phyloP scores from a whole-genome alignment of 192 early-diverging fungal genomes.

The Phlyctochytrium bullatum region DNA sequence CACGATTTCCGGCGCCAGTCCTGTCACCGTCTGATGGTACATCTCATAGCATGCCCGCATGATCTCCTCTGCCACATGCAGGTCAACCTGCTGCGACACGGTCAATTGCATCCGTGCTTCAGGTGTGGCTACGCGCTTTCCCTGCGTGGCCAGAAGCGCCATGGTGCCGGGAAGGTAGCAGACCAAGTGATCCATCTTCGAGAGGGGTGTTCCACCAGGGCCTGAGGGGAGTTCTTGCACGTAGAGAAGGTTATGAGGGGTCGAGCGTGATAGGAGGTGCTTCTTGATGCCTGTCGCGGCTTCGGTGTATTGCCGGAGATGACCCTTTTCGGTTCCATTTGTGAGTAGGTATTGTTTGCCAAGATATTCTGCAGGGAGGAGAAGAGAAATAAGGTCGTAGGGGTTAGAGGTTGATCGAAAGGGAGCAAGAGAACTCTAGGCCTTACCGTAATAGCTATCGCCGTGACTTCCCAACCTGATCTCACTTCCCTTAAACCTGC shows the following conservation, averaged over 20 bases:
- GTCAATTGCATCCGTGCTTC: slow-evolving; percentile 16
- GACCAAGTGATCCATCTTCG: slow-evolving; percentile 93
- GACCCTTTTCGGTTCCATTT: slow-evolving; percentile 57
- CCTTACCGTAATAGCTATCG: slow-evolving; percentile 87
- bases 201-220: not conserved
- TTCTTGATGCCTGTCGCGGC: slow-evolving; percentile 62
- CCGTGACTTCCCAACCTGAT: slow-evolving; percentile 76
- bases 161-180: slow-evolving; percentile 88
- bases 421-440: not conserved
- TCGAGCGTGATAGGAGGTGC: slow-evolving; percentile 57
- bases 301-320: slow-evolving; percentile 65
- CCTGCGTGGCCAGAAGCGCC: slow-evolving; percentile 72
- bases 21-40: slow-evolving; percentile 75
- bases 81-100: slow-evolving; percentile 45
- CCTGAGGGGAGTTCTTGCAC: slow-evolving; percentile 64
- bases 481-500: slow-evolving; percentile 53
- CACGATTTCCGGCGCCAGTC: slow-evolving; percentile 84
- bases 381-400: not conserved
- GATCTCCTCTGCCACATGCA: slow-evolving; percentile 76
- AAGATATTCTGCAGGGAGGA: slow-evolving; percentile 69
- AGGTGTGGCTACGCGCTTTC: slow-evolving; percentile 37
- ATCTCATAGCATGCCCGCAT: slow-evolving; percentile 74
- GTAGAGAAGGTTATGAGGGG: slow-evolving; percentile 59
- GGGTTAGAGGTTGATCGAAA: not conserved
- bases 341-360: slow-evolving; percentile 86